phyloP scores from a whole-genome alignment of 177 flowering plant species.

The Vitis hybrid region DNA sequence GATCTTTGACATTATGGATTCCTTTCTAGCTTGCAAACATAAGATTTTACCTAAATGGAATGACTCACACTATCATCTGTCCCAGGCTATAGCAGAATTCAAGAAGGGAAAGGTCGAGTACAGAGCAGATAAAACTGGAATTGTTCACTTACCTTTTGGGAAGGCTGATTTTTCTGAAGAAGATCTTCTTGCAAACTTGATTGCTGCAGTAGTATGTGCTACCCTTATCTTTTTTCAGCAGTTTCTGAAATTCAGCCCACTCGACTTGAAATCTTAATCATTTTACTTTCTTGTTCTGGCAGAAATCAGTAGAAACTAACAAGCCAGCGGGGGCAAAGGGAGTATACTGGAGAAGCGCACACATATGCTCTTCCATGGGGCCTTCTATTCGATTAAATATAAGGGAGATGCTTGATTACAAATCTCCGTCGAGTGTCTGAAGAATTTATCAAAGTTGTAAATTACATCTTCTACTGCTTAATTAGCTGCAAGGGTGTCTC shows the following conservation, averaged over 20 bases:
- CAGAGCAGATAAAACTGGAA: constrained; percentile 98
- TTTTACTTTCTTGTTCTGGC: constrained; percentile 13
- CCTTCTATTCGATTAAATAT: constrained; percentile 80
- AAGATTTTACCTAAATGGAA: neutral
- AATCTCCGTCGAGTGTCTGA: constrained; percentile 38
- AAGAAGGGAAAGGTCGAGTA: constrained; percentile 95
- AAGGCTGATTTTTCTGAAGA: constrained; percentile 83
- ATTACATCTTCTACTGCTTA: constrained; percentile 20
- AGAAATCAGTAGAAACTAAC: constrained; percentile 91
- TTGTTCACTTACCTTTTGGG: constrained; percentile 95
- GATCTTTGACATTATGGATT: neutral
- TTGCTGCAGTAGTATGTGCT: constrained; percentile 70
- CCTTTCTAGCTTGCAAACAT: neutral
- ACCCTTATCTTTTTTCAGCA: neutral
- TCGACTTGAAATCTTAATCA: neutral
- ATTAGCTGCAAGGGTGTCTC: constrained; percentile 13
- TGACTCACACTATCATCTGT: neutral
- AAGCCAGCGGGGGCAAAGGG: constrained; percentile 94
- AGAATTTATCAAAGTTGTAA: constrained; percentile 23
- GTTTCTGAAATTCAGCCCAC: neutral
- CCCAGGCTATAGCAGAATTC: constrained; percentile 94
- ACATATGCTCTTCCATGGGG: constrained; percentile 94
- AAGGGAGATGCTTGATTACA: constrained; percentile 89
- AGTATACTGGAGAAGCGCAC: constrained; percentile 93
- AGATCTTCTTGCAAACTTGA: constrained; percentile 76